A percentile compares a stretch with the other conserved stretches of the same genome.
phyloP scores from a whole-genome alignment of 306 rosid genomes.

The Abrus pulchellus region DNA sequence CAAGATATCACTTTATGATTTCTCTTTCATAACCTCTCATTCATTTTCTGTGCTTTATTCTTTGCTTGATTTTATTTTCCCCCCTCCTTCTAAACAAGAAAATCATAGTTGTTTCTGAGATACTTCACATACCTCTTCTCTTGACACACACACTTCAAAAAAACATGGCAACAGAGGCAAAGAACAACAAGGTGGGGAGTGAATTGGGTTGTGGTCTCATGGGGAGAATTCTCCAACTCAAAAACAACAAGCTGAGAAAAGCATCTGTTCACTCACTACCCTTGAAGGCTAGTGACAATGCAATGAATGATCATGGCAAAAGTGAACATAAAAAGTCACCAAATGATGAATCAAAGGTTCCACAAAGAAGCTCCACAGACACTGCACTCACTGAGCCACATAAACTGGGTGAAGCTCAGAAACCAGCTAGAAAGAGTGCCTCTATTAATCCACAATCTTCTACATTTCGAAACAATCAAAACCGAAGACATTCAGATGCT shows the following conservation, averaged over 20 bases:
- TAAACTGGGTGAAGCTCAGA: slow-evolving; percentile 40
- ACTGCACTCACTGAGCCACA: slow-evolving; percentile 15
- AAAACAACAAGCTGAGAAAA: slow-evolving; percentile 65
- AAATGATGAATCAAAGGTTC: slow-evolving; percentile 44
- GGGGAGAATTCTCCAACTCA: slow-evolving; percentile 67
- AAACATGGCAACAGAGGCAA: slow-evolving; percentile 60
- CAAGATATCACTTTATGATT: slow-evolving; percentile 58
- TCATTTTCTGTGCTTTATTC: slow-evolving; percentile 21
- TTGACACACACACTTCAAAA: background rate
- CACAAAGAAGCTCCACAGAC: background rate
- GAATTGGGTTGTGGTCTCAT: slow-evolving; percentile 76
- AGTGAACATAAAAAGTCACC: slow-evolving; percentile 40
- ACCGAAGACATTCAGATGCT: slow-evolving; percentile 62
- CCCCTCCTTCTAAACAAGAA: slow-evolving; percentile 14
- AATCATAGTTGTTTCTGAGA: slow-evolving; percentile 3
- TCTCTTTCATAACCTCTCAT: slow-evolving; percentile 40
- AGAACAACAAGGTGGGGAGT: slow-evolving; percentile 46
- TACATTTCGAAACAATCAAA: slow-evolving; percentile 46
- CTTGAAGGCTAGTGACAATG: slow-evolving; percentile 48
- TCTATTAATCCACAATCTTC: slow-evolving; percentile 34
- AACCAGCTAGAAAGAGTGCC: slow-evolving; percentile 43
- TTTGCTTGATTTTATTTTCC: background rate
- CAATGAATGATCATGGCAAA: slow-evolving; percentile 36
- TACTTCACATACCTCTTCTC: background rate
- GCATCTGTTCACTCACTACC: slow-evolving; percentile 81